phyloP scores from a whole-genome alignment of 306 rosid species.

The Amphicarpaea edgeworthii region DNA sequence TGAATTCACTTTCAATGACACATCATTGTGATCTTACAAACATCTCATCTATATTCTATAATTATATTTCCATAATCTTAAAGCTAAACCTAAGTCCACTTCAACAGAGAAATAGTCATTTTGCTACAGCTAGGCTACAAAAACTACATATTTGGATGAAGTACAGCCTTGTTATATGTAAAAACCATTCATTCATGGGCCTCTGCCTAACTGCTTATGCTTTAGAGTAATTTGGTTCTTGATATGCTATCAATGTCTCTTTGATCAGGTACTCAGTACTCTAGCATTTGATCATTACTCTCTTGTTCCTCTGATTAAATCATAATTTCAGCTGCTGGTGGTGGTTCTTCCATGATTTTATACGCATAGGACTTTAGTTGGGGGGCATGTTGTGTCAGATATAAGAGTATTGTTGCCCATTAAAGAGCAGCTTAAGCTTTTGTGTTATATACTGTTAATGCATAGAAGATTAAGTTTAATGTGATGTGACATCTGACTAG shows the following conservation, averaged over 20 bases:
- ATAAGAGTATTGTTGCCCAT: not conserved
- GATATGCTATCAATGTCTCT: conserved; percentile 9
- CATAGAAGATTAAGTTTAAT: conserved; percentile 30
- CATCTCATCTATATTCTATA: not conserved
- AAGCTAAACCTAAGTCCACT: conserved; percentile 23
- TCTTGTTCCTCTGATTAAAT: conserved; percentile 20
- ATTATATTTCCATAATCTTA: conserved; percentile 32
- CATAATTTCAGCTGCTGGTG: conserved; percentile 12
- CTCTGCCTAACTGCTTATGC: conserved; percentile 13
- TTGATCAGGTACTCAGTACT: conserved; percentile 8
- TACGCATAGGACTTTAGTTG: not conserved
- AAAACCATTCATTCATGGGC: not conserved
- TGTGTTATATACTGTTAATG: conserved; percentile 2
- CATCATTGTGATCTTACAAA: conserved; percentile 14
- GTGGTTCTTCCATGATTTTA: conserved; percentile 24
- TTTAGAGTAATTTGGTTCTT: conserved; percentile 33
- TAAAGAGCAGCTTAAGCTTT: conserved; percentile 15
- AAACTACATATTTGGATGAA: conserved; percentile 20
- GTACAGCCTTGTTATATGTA: conserved; percentile 8
- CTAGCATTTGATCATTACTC: conserved; percentile 20
- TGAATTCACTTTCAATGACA: conserved; percentile 21
- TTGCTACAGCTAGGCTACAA: not conserved
- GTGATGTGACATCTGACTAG: conserved; percentile 21
- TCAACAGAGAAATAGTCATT: conserved; percentile 29
- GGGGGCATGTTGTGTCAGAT: not conserved